A percentile compares a stretch with the other conserved stretches of the same genome.
These are phyloP conservation scores for Phytophthora rubi DNA, from an alignment of 352 stramenopile species.

Conservation along the genomic window DNA sequence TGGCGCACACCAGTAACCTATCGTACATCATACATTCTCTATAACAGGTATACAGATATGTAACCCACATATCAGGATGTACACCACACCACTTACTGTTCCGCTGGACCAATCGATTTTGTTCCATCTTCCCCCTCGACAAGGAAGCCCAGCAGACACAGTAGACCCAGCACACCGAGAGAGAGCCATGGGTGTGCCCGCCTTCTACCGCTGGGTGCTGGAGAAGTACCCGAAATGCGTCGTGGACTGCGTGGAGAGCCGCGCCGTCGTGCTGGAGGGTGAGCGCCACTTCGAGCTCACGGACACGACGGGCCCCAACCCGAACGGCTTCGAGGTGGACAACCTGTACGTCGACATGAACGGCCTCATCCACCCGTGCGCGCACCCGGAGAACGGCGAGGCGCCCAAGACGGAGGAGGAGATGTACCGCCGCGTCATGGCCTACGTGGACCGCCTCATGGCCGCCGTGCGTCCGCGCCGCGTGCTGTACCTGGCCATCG, in stretches of 20 bases:
- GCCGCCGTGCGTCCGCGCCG: conserved; percentile 93
- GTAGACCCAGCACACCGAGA: neutral
- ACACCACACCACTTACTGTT: conserved; percentile 1
- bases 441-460: conserved; percentile 97
- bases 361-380: conserved; percentile 99
- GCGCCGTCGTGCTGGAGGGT: conserved; percentile 80
- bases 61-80: neutral
- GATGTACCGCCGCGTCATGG: conserved; percentile 97
- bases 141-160: neutral
- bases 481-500: conserved; percentile 98
- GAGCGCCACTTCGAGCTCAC: conserved; percentile 84
- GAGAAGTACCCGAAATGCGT: conserved; percentile 99
- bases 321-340: conserved; percentile 95
- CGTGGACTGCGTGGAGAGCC: conserved; percentile 86
- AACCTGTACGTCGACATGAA: conserved; percentile 99
- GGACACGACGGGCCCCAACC: conserved; percentile 88
- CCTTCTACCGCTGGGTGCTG: conserved; percentile 99
- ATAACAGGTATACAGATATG: neutral
- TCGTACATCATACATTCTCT: neutral
- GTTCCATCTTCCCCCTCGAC: conserved; percentile 14
- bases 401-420: conserved; percentile 96
- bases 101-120: conserved; percentile 35
- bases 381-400: conserved; percentile 94
- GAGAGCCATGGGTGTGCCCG: conserved; percentile 95
- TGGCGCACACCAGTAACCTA: conserved; percentile 6